phyloP scores from a whole-genome alignment of 2,329 filamentous ascomycete species.

The Talaromyces sp. region DNA sequence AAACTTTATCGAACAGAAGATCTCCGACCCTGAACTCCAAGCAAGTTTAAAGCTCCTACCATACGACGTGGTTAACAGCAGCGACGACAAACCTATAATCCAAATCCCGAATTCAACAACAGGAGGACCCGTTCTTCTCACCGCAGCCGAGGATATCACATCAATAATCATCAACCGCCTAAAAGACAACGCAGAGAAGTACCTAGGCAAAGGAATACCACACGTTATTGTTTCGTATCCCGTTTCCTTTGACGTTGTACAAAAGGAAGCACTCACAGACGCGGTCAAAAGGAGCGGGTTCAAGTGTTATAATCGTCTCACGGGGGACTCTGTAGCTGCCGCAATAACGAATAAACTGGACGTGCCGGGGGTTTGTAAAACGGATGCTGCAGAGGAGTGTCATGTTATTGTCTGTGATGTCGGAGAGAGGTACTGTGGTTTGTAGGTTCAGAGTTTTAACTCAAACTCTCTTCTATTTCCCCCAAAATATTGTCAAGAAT shows the following conservation, averaged over 20 bases:
- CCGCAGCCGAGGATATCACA: background rate
- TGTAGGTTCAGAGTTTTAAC: no score
- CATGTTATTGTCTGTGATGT: background rate
- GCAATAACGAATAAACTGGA: background rate
- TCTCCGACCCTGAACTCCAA: background rate
- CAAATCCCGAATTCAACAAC: background rate
- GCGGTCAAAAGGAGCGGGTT: background rate
- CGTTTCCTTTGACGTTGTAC: background rate
- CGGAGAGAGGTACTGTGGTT: background rate
- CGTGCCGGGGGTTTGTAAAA: background rate
- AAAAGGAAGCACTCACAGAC: background rate
- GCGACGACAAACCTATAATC: background rate
- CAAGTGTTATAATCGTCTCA: background rate
- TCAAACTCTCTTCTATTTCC: no score
- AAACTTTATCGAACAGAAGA: background rate
- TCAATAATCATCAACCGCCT: background rate
- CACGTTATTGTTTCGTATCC: background rate
- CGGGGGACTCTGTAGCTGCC: background rate
- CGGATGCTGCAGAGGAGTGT: background rate
- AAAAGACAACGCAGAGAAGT: background rate
- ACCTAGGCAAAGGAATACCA: background rate
- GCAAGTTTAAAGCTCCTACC: background rate
- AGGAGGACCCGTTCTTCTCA: background rate
- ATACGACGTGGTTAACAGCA: background rate
- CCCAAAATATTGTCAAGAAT: no score